Evolutionary conservation across 169 alveolate species (phyloP), one percentile per base, ranked within the genome.

Genomic region (Babesia ovis): DNA sequence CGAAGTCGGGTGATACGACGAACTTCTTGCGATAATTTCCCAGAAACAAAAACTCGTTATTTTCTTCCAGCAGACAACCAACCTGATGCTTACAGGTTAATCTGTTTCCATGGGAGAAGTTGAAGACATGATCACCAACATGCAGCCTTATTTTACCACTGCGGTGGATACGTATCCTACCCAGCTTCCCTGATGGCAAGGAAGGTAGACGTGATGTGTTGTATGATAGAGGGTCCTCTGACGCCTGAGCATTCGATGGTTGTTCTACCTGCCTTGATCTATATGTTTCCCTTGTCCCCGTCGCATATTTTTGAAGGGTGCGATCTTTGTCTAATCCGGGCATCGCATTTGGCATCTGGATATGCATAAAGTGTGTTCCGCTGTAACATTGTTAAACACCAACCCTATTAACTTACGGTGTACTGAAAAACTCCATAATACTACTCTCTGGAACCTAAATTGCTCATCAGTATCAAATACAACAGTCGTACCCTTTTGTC

Each of bases 271-370:
- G 32, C 34, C 14, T 14, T 18, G 69, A 14, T 14, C 37, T 41
- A n/a, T 11, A 4, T 25, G 27, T 8, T 9, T 27, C 45, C 41
- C 45, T n/a, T 0, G 16, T n/a, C 3, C 23, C 64, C n/a, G 35
- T n/a, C 37, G 22, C 6, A 27, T 25, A n/a, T 12, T n/a, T 62
- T 11, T 41, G 53, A 23, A 53, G 59, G 4, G 73, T 67, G 23
- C 68, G 59, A 32, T 79, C 75, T 72, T 56, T 68, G 75, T 73
- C 66, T 11, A 81, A 53, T 16, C 64, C 25, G 1, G 89, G 89
- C 68, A 81, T 51, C 6, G 69, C 73, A 69, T 37, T 72, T 9
- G 89, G 89, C 89, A 81, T 62, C 45, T 81, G 89, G n/a, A 81
- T 48, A 59, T 81, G 89, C 66, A 81, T 43, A 50, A 81, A 62